A percentile compares a stretch with the other conserved stretches of the same genome.
These are phyloP conservation scores for Caloboletus inedulis DNA, from an alignment of 1,284 basidiomycete species.

Conservation along the genomic window DNA sequence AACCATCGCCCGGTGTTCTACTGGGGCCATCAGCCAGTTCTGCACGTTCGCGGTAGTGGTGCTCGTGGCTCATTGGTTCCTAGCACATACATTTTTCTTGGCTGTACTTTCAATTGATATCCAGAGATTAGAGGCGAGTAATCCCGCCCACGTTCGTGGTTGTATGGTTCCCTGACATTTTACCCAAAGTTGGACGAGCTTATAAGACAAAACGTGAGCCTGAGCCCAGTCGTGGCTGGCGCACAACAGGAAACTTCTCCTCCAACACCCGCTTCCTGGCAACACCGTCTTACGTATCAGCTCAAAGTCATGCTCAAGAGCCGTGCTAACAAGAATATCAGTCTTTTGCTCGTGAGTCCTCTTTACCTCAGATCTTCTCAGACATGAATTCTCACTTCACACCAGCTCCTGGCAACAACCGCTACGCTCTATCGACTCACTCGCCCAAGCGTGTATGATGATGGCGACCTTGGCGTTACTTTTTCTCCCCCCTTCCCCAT, in stretches of 20 bases:
- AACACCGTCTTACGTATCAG: slow-evolving; percentile 42
- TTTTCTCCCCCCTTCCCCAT: slow-evolving; percentile 36
- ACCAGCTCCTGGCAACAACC: slow-evolving; percentile 69
- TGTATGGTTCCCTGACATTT: slow-evolving; percentile 16
- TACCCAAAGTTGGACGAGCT: slow-evolving; percentile 67
- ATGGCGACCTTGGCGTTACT: slow-evolving; percentile 29
- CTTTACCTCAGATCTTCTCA: slow-evolving; percentile 1
- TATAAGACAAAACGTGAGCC: slow-evolving; percentile 60
- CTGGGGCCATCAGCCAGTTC: slow-evolving; percentile 87
- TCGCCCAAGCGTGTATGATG: slow-evolving; percentile 43
- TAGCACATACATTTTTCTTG: slow-evolving; percentile 90
- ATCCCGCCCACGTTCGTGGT: slow-evolving; percentile 1
- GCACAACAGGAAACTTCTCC: slow-evolving; percentile 28
- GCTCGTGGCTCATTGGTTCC: slow-evolving; percentile 93
- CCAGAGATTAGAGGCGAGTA: slow-evolving; percentile 75
- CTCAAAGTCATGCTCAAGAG: slow-evolving; percentile 59
- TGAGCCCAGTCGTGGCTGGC: slow-evolving; percentile 40
- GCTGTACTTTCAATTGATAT: slow-evolving; percentile 90
- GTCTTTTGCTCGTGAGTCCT: slow-evolving; percentile 66
- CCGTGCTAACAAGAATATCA: slow-evolving; percentile 77
- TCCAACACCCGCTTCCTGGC: slow-evolving; percentile 41
- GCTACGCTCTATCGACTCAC: slow-evolving; percentile 71
- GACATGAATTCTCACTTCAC: slow-evolving; percentile 5
- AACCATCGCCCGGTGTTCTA: slow-evolving; percentile 73
- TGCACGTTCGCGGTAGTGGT: slow-evolving; percentile 93